phyloP scores from a whole-genome alignment of 2,329 filamentous ascomycete species.

The Claviceps maximensis region DNA sequence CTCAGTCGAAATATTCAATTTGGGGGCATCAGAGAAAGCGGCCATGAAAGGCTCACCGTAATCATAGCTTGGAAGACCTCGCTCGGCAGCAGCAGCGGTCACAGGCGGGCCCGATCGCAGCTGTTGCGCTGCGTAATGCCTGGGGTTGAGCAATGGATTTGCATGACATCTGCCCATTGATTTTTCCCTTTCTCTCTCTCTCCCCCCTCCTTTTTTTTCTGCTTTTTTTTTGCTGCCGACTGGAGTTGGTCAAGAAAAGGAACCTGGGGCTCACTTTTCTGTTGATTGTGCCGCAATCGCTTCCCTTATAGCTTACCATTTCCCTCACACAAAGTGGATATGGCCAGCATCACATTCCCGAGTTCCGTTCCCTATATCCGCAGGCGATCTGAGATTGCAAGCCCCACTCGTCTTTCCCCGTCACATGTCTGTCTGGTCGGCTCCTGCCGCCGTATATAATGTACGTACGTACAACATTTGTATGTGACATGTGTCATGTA shows the following conservation, averaged over 20 bases:
- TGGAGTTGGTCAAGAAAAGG: too few species aligned
- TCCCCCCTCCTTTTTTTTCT: too few species aligned
- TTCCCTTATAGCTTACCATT: background rate
- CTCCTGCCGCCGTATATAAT: background rate
- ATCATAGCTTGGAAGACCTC: slow-evolving; percentile 5
- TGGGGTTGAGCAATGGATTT: slow-evolving; percentile 5
- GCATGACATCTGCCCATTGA: background rate
- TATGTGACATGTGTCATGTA: too few species aligned
- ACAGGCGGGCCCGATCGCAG: slow-evolving; percentile 2
- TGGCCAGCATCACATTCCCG: too few species aligned
- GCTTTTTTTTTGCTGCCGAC: too few species aligned
- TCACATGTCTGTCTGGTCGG: background rate
- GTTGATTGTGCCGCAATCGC: background rate
- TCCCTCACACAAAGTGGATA: too few species aligned
- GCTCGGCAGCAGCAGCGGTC: slow-evolving; percentile 1
- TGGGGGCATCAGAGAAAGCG: background rate
- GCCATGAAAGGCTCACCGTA: background rate
- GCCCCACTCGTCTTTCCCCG: too few species aligned
- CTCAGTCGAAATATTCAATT: background rate
- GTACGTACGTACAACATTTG: too few species aligned
- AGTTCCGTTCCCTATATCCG: too few species aligned
- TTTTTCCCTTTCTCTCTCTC: background rate
- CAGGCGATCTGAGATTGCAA: background rate
- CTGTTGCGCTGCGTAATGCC: slow-evolving; percentile 3
- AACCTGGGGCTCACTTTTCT: too few species aligned